phyloP scores from a whole-genome alignment of 2,329 filamentous ascomycete genomes.

The Phyllosticta paracitricarpa region DNA sequence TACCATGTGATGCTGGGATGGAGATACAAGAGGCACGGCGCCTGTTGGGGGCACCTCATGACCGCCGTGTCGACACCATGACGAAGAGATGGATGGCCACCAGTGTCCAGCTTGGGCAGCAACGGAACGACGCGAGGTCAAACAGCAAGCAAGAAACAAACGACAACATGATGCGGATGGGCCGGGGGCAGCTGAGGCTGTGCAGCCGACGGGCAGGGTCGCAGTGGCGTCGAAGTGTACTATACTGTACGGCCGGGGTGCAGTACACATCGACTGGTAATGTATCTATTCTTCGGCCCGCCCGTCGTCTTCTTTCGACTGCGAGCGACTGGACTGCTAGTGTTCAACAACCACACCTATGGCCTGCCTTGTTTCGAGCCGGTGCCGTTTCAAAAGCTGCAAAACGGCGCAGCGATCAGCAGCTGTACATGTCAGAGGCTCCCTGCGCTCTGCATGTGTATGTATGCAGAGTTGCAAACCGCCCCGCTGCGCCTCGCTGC shows the following conservation, averaged over 20 bases:
- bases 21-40: slow-evolving; percentile 10
- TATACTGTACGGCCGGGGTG: not conserved
- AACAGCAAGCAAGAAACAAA: not conserved
- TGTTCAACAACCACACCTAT: slow-evolving; percentile 8
- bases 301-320: not conserved
- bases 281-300: not conserved
- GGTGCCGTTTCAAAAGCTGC: slow-evolving; percentile 10
- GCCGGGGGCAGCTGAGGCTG: slow-evolving; percentile 7
- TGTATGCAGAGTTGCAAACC: not conserved
- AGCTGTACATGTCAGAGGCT: not conserved
- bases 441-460: not conserved
- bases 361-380: slow-evolving; percentile 6
- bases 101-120: slow-evolving; percentile 1
- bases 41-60: slow-evolving; percentile 10
- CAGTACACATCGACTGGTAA: not conserved
- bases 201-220: slow-evolving; percentile 4
- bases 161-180: not conserved
- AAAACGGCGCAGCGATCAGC: slow-evolving; percentile 4
- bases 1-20: slow-evolving; percentile 8
- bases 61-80: slow-evolving; percentile 8
- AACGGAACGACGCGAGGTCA: not conserved
- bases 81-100: not conserved
- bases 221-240: slow-evolving; percentile 2
- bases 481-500: slow-evolving; percentile 6
- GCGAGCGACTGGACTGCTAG: slow-evolving; percentile 4